These are phyloP conservation scores for Neonectria magnoliae DNA, from an alignment of 2,329 filamentous ascomycete species.

Conservation along the genomic window DNA sequence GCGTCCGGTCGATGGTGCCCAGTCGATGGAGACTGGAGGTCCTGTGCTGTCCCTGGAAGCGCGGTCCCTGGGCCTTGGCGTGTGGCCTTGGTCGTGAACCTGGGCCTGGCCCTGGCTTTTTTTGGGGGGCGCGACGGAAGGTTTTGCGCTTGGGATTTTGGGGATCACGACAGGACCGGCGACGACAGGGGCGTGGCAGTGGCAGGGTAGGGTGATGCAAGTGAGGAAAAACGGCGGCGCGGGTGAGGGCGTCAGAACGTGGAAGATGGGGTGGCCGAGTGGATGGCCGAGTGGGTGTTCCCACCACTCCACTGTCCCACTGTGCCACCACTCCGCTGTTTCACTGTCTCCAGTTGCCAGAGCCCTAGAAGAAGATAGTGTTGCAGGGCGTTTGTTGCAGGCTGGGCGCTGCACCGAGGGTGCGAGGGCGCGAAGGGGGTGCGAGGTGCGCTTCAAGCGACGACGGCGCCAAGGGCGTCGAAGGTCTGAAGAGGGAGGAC, in stretches of 20 bases:
- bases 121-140: conserved; percentile 33
- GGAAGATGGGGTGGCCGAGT: conserved; percentile 29
- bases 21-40: conserved; percentile 10
- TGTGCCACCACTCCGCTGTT: not conserved
- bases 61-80: conserved; percentile 23
- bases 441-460: not conserved
- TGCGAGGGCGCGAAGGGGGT: not conserved
- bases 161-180: conserved; percentile 42
- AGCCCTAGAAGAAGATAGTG: not conserved
- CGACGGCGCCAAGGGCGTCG: not conserved
- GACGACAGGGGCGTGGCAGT: conserved; percentile 33
- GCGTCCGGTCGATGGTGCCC: conserved; percentile 4
- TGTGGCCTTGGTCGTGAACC: conserved; percentile 25
- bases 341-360: conserved; percentile 1
- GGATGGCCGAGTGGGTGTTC: conserved; percentile 29
- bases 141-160: conserved; percentile 40
- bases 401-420: not conserved
- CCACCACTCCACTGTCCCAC: conserved; percentile 7
- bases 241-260: conserved; percentile 39
- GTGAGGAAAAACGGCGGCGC: conserved; percentile 42
- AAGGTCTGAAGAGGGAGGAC: not conserved
- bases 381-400: not conserved
- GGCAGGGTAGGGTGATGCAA: conserved; percentile 41
- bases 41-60: conserved; percentile 14
- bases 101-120: conserved; percentile 18